phyloP scores from a whole-genome alignment of 352 stramenopile genomes.

The Pythium folliculosum region DNA sequence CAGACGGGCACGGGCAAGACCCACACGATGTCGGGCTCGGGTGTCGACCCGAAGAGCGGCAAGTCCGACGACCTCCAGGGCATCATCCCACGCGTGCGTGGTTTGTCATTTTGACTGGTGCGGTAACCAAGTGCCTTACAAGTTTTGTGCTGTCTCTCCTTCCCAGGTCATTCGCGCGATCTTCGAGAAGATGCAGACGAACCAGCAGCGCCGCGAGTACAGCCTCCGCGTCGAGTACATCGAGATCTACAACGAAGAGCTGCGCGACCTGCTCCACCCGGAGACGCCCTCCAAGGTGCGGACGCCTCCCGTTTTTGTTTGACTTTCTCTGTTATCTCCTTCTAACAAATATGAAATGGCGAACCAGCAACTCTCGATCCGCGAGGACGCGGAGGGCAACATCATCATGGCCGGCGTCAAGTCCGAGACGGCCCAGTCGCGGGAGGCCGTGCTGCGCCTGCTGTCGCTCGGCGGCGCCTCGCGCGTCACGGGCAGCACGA shows the following conservation, averaged over 20 bases:
- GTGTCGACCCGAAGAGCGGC: slow-evolving; percentile 37
- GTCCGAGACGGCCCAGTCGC: slow-evolving; percentile 69
- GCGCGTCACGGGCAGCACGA: slow-evolving; percentile 81
- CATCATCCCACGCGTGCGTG: slow-evolving; percentile 83
- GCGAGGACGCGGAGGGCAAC: slow-evolving; percentile 76
- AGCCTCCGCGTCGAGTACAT: slow-evolving; percentile 95
- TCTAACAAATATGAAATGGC: no score
- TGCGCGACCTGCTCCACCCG: slow-evolving; percentile 93
- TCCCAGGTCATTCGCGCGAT: slow-evolving; percentile 61
- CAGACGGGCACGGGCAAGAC: slow-evolving; percentile 94
- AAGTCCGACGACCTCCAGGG: slow-evolving; percentile 64
- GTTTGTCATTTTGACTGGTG: not conserved
- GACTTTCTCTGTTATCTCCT: no score
- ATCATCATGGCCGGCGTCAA: slow-evolving; percentile 85
- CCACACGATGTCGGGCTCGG: slow-evolving; percentile 91
- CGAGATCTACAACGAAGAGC: slow-evolving; percentile 99
- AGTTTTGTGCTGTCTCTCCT: not conserved
- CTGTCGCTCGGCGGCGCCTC: slow-evolving; percentile 78
- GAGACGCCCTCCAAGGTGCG: slow-evolving; percentile 69
- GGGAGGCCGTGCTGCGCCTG: slow-evolving; percentile 83
- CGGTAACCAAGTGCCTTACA: not conserved
- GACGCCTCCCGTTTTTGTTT: not conserved
- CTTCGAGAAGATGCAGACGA: slow-evolving; percentile 61
- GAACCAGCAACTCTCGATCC: slow-evolving; percentile 80
- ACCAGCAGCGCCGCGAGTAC: slow-evolving; percentile 62